Evolutionary conservation across 129 eudicot genomes (phyloP), one percentile per base, ranked within the genome.

Genomic region (Kitagawia praeruptora): DNA sequence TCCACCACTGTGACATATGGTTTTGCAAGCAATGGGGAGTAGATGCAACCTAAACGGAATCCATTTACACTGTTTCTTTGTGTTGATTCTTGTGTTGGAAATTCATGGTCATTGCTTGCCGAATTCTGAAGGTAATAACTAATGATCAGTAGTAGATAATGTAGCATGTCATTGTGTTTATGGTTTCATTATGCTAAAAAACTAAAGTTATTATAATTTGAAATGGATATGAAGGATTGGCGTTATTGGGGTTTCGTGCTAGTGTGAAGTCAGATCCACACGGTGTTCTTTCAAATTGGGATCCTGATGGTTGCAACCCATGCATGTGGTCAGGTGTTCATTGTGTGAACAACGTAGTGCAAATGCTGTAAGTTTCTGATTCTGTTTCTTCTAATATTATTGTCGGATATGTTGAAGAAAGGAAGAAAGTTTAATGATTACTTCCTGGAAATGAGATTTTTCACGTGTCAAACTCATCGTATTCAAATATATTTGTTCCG

Each of bases 281-380:
- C 76, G 90, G 89, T 16, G 89, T 75, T 74, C 81, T 92, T 78
- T 81, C 77, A n/a, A 84, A 85, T 87, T 96, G 99, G 99, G 84
- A 92, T 83, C 80, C 89, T 2, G 13, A 74, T 75, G 88, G 89
- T 67, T 70, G 46, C 76, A 84, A 84, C 69, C 97, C 97, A 18
- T 96, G 99, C 83, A 78, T 53, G 77, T 96, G 99, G 99, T 84
- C 84, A 7, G 89, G 89, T 79, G 93, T 96, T 78, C 86, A 80
- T 28, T 96, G 99, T 87, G 82, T 89, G 34, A 89, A 90, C 77
- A 87, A 87, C 78, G 81, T 88, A 89, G 98, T 96, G 86, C 86
- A 88, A 74, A 85, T 84, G 85, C 74, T 96, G 99, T 96, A 96
- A 92, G 99, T 90, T 40, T 78, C 79, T 61, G n/a, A 4, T 48